Evolutionary conservation across 805 yeast species (phyloP).

Genomic region (Lipomyces mesembrius): DNA sequence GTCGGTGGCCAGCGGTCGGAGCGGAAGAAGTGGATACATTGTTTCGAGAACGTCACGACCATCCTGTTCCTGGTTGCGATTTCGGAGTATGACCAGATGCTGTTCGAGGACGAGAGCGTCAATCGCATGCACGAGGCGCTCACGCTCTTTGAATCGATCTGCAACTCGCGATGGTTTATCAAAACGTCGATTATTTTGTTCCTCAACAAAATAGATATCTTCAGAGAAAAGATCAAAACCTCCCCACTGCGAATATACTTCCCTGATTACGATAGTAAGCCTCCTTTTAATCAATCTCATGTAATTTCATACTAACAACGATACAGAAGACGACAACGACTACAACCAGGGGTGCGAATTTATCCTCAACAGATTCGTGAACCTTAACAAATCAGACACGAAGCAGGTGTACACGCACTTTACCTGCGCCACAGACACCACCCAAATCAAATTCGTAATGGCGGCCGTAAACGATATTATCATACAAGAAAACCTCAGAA

Average conservation of each 20-base stretch:
- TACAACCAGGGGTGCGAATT: slow-evolving; percentile 69
- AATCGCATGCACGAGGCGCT: slow-evolving; percentile 92
- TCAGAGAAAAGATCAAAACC: slow-evolving; percentile 65
- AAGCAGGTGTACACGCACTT: slow-evolving; percentile 87
- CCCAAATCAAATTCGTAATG: slow-evolving; percentile 85
- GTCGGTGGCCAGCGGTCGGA: slow-evolving; percentile 97
- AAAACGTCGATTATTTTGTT: slow-evolving; percentile 88
- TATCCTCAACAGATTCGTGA: slow-evolving; percentile 69
- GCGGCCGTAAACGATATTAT: slow-evolving; percentile 92
- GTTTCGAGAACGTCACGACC: slow-evolving; percentile 87
- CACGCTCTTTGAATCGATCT: slow-evolving; percentile 76
- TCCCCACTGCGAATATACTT: slow-evolving; percentile 69
- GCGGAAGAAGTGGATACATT: slow-evolving; percentile 91
- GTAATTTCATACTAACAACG: not conserved
- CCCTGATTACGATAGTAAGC: slow-evolving; percentile 62
- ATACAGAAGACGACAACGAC: slow-evolving; percentile 62
- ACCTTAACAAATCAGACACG: slow-evolving; percentile 62
- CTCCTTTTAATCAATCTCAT: not conserved
- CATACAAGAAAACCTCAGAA: slow-evolving; percentile 77
- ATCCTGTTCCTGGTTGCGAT: slow-evolving; percentile 87
- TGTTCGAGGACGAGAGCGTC: slow-evolving; percentile 86
- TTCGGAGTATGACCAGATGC: slow-evolving; percentile 87
- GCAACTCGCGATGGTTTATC: slow-evolving; percentile 83
- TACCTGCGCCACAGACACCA: slow-evolving; percentile 94
- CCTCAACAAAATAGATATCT: slow-evolving; percentile 83